Evolutionary conservation across 306 rosid genomes (phyloP).

Genomic region (Echinosophora koreensis): DNA sequence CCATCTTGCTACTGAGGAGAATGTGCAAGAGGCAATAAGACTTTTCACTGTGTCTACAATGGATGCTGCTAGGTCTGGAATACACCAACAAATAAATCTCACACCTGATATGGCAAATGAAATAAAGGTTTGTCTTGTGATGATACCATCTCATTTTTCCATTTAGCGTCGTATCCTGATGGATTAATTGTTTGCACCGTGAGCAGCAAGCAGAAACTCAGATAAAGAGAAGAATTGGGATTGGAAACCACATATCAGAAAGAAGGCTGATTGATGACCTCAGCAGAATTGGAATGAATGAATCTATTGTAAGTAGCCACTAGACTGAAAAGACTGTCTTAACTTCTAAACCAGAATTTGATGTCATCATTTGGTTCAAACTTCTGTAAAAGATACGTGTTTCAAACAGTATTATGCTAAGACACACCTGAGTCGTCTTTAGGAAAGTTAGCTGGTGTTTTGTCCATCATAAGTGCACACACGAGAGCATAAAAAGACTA

Average conservation of each 20-base stretch:
- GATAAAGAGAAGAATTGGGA: constrained; percentile 97
- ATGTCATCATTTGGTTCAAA: constrained; percentile 20
- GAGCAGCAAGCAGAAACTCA: constrained; percentile 98
- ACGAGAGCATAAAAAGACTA: not conserved
- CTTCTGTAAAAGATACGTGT: constrained; percentile 17
- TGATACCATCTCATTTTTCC: constrained; percentile 12
- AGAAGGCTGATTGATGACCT: constrained; percentile 94
- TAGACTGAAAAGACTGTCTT: constrained; percentile 16
- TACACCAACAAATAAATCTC: constrained; percentile 85
- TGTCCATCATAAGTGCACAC: constrained; percentile 21
- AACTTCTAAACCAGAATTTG: constrained; percentile 27
- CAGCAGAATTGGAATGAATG: constrained; percentile 93
- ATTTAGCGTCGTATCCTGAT: constrained; percentile 29
- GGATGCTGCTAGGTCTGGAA: constrained; percentile 98
- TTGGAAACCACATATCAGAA: constrained; percentile 95
- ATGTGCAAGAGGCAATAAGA: constrained; percentile 90
- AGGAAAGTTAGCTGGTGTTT: not conserved
- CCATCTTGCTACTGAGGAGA: constrained; percentile 78
- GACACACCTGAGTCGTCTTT: not conserved
- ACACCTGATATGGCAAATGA: constrained; percentile 91
- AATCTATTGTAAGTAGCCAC: constrained; percentile 75
- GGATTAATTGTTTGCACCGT: constrained; percentile 7
- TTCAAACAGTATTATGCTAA: constrained; percentile 3
- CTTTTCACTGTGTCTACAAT: constrained; percentile 91
- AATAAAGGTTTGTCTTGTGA: constrained; percentile 72